Base-by-base conservation (phyloP, 2,329 filamentous ascomycete genomes). In the Aspergillus awamori region DNA sequence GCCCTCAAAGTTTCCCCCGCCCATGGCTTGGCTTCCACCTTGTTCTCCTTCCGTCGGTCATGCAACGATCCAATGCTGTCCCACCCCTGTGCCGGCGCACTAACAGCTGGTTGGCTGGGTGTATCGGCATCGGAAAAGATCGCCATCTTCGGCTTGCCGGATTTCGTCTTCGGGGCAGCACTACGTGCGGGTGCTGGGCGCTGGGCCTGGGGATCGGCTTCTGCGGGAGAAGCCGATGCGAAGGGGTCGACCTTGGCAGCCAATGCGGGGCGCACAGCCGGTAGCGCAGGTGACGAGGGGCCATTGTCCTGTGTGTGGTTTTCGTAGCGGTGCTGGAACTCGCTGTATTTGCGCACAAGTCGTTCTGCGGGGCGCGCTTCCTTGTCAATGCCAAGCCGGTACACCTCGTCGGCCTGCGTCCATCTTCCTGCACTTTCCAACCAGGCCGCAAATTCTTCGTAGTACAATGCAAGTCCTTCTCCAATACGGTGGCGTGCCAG, bases 391-490 rank as follows among this genome's bases (percentile, higher is more conserved):
- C 95, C 95, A 66, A 97, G 82, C 69, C 89, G 88, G 75, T 96
- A 98, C 0, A 99, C 91, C 76, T 99, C 95, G 69, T 97, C 93
- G 0, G 95, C 94, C 76, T 99, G 95, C 22, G 83, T 85, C 90
- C 92, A 97, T 65, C 94, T 84, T 13, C 88, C 90, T 6, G 89
- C 90, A 38, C 87, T 83, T 79, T 99, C 95, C 6, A 99, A 82
- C 92, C 93, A 98, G 1, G 87, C 90, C 1, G 95, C 93, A 73
- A 96, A 99, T 72, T 98, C 95, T 75, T 99, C 95, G 77, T 99
- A 99, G 76, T 93, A 99, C 3, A 98, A 81, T 1, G 95, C 95
- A 2, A 99, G 84, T 0, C 84, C 82, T 71, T 97, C 93, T 63
- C 94, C 95, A 62, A 99, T 92, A 64, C 84, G 85, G 73, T 99